phyloP scores from a whole-genome alignment of 768 basidiomycete species.

The Lentinula lateritia region DNA sequence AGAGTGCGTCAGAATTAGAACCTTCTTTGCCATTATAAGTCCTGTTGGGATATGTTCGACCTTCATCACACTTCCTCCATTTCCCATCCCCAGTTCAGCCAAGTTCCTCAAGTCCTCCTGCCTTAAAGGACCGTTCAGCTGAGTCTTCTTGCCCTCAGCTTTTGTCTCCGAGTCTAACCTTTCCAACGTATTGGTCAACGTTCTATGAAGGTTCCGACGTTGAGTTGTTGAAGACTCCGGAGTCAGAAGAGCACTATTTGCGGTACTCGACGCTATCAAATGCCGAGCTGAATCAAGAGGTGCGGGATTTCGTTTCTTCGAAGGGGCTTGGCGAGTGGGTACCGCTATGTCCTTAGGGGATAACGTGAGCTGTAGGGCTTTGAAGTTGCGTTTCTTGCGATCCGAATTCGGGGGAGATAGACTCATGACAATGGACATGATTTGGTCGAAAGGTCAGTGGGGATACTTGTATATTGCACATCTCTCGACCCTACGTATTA shows the following conservation, averaged over 20 bases:
- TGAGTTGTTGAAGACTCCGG: slow-evolving; percentile 45
- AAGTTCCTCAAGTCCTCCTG: slow-evolving; percentile 90
- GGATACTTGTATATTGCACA: neutral
- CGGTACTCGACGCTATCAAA: neutral
- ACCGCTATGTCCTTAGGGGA: neutral
- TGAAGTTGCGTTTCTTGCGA: slow-evolving; percentile 62
- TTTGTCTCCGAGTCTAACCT: slow-evolving; percentile 51
- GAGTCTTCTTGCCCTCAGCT: slow-evolving; percentile 17
- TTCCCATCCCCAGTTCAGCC: slow-evolving; percentile 89
- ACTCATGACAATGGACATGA: neutral
- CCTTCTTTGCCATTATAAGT: slow-evolving; percentile 98
- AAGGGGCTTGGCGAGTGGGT: neutral
- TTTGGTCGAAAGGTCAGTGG: neutral
- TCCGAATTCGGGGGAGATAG: no score
- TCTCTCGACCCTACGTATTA: neutral
- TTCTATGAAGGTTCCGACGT: slow-evolving; percentile 72
- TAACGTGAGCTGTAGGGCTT: slow-evolving; percentile 60
- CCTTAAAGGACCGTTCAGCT: slow-evolving; percentile 59
- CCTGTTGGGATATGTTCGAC: slow-evolving; percentile 92
- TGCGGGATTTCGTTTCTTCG: neutral
- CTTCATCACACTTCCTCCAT: slow-evolving; percentile 96
- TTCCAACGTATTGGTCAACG: slow-evolving; percentile 81
- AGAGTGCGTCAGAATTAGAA: slow-evolving; percentile 15
- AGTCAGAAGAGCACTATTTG: slow-evolving; percentile 40
- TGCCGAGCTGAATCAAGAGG: neutral